Evolutionary conservation across 225 moss, liverwort and hornwort species (phyloP).

Genomic region (Bryoerythrophyllum caledonicum): DNA sequence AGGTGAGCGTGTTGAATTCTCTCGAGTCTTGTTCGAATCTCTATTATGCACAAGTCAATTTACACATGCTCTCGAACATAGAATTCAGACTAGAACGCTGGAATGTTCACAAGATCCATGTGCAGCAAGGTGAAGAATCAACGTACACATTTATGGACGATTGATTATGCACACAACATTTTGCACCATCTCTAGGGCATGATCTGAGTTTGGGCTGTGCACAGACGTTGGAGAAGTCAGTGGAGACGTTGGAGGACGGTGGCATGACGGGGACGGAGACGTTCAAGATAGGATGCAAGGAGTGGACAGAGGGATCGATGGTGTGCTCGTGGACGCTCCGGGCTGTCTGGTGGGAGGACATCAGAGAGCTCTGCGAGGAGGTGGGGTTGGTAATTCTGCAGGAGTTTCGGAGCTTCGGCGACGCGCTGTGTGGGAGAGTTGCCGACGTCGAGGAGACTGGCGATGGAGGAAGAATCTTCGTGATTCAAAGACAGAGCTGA

Average conservation of each 20-base stretch:
- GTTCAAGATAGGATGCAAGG: conserved; percentile 47
- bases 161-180: too few relatives aligned
- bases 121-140: too few relatives aligned
- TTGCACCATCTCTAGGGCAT: too few relatives aligned
- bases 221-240: conserved; percentile 45
- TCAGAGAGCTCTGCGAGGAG: conserved; percentile 50
- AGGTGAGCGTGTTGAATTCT: conserved; percentile 27
- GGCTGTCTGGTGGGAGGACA: conserved; percentile 53
- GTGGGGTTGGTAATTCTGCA: conserved; percentile 38
- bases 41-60: too few relatives aligned
- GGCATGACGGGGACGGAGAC: conserved; percentile 47
- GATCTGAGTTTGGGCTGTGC: conserved; percentile 12
- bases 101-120: neutral
- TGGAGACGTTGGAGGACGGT: conserved; percentile 42
- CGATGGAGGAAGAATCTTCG: conserved; percentile 51
- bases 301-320: conserved; percentile 34
- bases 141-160: too few relatives aligned
- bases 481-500: conserved; percentile 43
- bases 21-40: neutral
- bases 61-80: too few relatives aligned
- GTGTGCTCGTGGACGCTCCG: conserved; percentile 55
- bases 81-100: too few relatives aligned
- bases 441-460: conserved; percentile 39
- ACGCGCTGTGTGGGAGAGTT: conserved; percentile 41
- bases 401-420: conserved; percentile 45